phyloP scores from a whole-genome alignment of 2,329 filamentous ascomycete genomes.

The Aureobasidium sp. region DNA sequence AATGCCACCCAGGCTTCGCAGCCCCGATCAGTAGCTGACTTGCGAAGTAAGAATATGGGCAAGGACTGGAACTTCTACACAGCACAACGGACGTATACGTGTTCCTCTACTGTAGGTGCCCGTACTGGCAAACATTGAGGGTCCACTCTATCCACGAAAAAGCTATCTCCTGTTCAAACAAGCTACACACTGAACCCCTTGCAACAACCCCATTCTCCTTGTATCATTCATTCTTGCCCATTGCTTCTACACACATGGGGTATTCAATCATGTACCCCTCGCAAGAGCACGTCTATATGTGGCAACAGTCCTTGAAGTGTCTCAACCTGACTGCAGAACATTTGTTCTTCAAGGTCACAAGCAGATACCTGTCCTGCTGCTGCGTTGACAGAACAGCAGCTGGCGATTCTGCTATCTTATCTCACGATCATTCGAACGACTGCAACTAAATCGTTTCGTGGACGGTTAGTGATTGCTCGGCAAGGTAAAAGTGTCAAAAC shows the following conservation, averaged over 20 bases:
- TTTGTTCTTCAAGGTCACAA: background rate
- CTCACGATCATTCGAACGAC: background rate
- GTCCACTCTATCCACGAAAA: background rate
- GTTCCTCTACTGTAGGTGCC: background rate
- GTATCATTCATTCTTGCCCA: background rate
- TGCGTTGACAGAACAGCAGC: background rate
- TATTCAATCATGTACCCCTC: background rate
- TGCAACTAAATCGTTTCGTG: too few species aligned
- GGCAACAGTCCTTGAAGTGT: background rate
- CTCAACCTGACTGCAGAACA: background rate
- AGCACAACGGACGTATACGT: background rate
- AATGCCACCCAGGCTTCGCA: background rate
- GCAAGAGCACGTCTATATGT: background rate
- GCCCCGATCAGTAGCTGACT: background rate
- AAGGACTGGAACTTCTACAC: background rate
- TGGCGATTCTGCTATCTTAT: background rate
- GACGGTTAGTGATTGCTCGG: too few species aligned
- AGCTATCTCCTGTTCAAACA: background rate
- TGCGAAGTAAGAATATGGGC: background rate
- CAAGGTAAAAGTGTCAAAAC: background rate
- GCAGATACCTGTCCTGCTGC: background rate
- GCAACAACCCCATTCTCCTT: background rate
- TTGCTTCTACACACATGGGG: background rate
- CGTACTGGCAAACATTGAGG: background rate
- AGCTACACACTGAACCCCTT: background rate